Conservation (phyloP, 1,139 yeast species). For the Candida albicans region DNA sequence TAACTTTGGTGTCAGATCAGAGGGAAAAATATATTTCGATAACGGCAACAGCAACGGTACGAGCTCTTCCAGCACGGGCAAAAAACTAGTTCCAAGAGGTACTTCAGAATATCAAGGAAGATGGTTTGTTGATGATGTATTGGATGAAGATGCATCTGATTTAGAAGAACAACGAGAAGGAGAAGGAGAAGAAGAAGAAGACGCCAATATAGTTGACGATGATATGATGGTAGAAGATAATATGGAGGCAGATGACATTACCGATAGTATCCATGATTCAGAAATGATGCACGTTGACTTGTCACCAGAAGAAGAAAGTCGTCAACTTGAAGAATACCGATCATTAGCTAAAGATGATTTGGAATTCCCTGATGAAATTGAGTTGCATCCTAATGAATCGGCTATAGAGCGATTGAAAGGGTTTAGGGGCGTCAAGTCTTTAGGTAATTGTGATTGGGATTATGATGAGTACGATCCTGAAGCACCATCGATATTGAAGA, state of each 20-base stretch:
- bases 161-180: slow-evolving; percentile 39
- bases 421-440: slow-evolving; percentile 84
- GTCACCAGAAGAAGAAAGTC: slow-evolving; percentile 78
- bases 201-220: slow-evolving; percentile 40
- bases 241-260: slow-evolving; percentile 39
- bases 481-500: slow-evolving; percentile 76
- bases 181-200: slow-evolving; percentile 27
- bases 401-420: slow-evolving; percentile 73
- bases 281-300: slow-evolving; percentile 69
- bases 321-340: slow-evolving; percentile 71
- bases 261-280: slow-evolving; percentile 27
- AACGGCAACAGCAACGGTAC: slow-evolving; percentile 29
- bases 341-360: slow-evolving; percentile 75
- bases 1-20: slow-evolving; percentile 65
- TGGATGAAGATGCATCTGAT: slow-evolving; percentile 52
- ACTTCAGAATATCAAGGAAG: slow-evolving; percentile 92
- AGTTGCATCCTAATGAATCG: slow-evolving; percentile 70
- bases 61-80: slow-evolving; percentile 27
- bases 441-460: slow-evolving; percentile 85
- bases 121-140: slow-evolving; percentile 72
- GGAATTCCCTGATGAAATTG: slow-evolving; percentile 95
- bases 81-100: slow-evolving; percentile 70
- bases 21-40: slow-evolving; percentile 61
- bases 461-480: slow-evolving; percentile 76
- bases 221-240: slow-evolving; percentile 33